Conservation (phyloP, 2,329 filamentous ascomycete species). For the Fonsecaea monophora region DNA sequence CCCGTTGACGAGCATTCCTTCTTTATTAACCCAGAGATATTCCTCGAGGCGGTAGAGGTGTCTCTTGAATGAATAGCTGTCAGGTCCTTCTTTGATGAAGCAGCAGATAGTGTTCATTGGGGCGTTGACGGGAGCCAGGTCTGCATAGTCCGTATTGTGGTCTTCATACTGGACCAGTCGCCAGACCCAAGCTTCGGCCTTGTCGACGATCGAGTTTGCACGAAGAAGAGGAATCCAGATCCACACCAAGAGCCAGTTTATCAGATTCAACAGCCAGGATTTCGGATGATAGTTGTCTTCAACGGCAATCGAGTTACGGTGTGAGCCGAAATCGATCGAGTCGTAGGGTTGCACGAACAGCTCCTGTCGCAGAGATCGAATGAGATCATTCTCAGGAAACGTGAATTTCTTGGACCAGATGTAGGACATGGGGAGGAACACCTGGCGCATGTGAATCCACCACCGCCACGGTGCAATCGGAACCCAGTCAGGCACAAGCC, state of each 20-base stretch:
- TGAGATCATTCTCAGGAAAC: slow-evolving; percentile 76
- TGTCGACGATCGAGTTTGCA: slow-evolving; percentile 67
- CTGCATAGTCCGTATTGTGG: slow-evolving; percentile 85
- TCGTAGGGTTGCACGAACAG: slow-evolving; percentile 80
- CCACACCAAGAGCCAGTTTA: slow-evolving; percentile 79
- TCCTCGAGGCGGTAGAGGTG: slow-evolving; percentile 85
- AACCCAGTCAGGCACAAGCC: slow-evolving; percentile 90
- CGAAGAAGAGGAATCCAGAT: slow-evolving; percentile 83
- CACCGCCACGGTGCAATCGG: slow-evolving; percentile 90
- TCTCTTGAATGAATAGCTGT: slow-evolving; percentile 71
- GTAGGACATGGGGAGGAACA: slow-evolving; percentile 92
- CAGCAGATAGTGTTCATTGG: slow-evolving; percentile 89
- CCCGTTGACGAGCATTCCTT: slow-evolving; percentile 93
- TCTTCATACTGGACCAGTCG: slow-evolving; percentile 89
- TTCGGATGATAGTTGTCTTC: slow-evolving; percentile 94
- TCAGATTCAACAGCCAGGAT: slow-evolving; percentile 76
- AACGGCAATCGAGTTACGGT: slow-evolving; percentile 81
- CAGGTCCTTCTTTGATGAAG: slow-evolving; percentile 82
- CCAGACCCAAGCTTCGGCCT: slow-evolving; percentile 81
- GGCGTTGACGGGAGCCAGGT: slow-evolving; percentile 86
- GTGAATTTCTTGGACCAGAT: slow-evolving; percentile 84
- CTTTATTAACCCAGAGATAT: slow-evolving; percentile 87
- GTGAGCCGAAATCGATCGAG: slow-evolving; percentile 74
- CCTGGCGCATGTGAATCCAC: slow-evolving; percentile 98
- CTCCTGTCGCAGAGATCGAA: slow-evolving; percentile 76